Evolutionary conservation across 768 basidiomycete species (phyloP), one percentile per base, ranked within the genome.

Genomic region (Rhodotorula sphaerocarpa): DNA sequence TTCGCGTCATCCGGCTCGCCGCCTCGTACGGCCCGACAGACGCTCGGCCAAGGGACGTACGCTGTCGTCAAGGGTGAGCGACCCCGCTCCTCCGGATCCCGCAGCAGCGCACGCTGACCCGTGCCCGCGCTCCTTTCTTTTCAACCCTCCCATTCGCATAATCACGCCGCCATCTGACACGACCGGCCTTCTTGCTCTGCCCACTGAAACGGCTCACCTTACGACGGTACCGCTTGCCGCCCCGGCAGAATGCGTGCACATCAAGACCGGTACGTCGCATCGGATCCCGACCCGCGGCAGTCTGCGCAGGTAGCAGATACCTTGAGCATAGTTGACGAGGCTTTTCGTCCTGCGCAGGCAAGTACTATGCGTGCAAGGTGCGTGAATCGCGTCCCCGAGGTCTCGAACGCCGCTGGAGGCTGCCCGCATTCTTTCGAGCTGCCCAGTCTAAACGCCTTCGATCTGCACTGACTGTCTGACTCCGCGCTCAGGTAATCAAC

Each of bases 321-420:
- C n/a, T n/a, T n/a, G n/a, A n/a, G n/a, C n/a, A n/a, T 10, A 2
- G 45, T 44, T 48, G 34, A 42, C 39, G 27, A 1, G 3, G 23
- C 1, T 12, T 21, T 18, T 11, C 27, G 25, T n/a, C n/a, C 21
- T 7, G 86, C 78, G 90, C 90, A 2, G 84, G 84, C 27, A 82
- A 95, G 75, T 93, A 92, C 78, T 97, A 86, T 79, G 95, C 93
- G 27, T 96, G 92, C 82, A 99, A 99, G 77, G 67, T 68, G 23
- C 41, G n/a, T n/a, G n/a, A n/a, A n/a, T n/a, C n/a, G n/a, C n/a
- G n/a, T n/a, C n/a, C n/a, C n/a, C n/a, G n/a, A n/a, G n/a, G n/a
- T n/a, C n/a, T n/a, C n/a, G n/a, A n/a, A n/a, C n/a, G n/a, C n/a
- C n/a, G n/a, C n/a, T n/a, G n/a, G n/a, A n/a, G n/a, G n/a, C n/a